Percentiles rank a stretch among this genome's conserved stretches.
Conservation (phyloP, 495 filamentous ascomycete genomes). For the Xylaria curta region DNA sequence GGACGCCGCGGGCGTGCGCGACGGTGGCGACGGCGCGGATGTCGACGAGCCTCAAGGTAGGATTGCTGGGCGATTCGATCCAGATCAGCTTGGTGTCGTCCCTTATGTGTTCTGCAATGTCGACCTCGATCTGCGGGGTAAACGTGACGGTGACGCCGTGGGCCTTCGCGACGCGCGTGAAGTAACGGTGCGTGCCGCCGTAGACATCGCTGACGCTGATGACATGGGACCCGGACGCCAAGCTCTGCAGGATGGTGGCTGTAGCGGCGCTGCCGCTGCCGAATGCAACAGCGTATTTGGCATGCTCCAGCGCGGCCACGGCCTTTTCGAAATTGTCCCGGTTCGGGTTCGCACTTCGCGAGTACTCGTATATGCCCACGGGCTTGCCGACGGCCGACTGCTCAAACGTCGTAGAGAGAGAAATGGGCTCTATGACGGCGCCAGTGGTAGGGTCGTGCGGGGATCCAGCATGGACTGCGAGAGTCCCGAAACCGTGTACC, state of each 20-base stretch:
- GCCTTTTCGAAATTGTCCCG: slow-evolving; percentile 91
- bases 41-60: slow-evolving; percentile 89
- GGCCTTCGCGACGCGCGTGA: slow-evolving; percentile 94
- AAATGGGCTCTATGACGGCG: slow-evolving; percentile 94
- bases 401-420: slow-evolving; percentile 91
- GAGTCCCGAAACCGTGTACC: slow-evolving; percentile 77
- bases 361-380: slow-evolving; percentile 88
- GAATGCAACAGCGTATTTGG: slow-evolving; percentile 92
- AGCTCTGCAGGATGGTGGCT: slow-evolving; percentile 87
- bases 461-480: slow-evolving; percentile 91
- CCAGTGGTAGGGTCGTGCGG: slow-evolving; percentile 90
- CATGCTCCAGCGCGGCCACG: slow-evolving; percentile 89
- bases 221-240: slow-evolving; percentile 91
- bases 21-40: slow-evolving; percentile 81
- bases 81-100: slow-evolving; percentile 93
- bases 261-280: slow-evolving; percentile 94
- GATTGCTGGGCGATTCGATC: slow-evolving; percentile 96
- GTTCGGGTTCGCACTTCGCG: slow-evolving; percentile 90
- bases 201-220: slow-evolving; percentile 97
- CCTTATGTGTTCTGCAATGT: slow-evolving; percentile 82
- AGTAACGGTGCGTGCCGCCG: slow-evolving; percentile 96
- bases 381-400: slow-evolving; percentile 86
- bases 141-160: slow-evolving; percentile 96
- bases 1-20: slow-evolving; percentile 86
- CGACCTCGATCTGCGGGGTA: slow-evolving; percentile 84